Evolutionary conservation across 495 filamentous ascomycete genomes (phyloP).

Genomic region (Astrothelium subdiscretum): DNA sequence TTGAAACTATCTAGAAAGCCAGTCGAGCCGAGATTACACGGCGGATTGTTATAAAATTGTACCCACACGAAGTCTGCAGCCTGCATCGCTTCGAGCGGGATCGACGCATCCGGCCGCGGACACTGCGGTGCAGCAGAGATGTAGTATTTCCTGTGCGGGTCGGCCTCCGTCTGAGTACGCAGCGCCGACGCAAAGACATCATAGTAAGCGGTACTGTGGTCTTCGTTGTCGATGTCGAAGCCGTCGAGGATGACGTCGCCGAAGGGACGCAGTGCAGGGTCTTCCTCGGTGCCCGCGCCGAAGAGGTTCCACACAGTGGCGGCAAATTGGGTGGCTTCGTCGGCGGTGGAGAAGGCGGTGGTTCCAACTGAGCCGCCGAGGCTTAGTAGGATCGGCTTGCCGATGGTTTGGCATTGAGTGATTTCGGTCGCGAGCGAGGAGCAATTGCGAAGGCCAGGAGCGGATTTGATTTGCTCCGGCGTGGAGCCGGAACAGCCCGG

Average conservation of each 20-base stretch:
- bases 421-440: constrained; percentile 44
- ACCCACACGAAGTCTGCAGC: constrained; percentile 53
- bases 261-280: constrained; percentile 41
- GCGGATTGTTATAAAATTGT: constrained; percentile 56
- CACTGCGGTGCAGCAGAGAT: constrained; percentile 60
- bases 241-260: constrained; percentile 54
- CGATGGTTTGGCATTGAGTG: constrained; percentile 47
- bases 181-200: constrained; percentile 46
- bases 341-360: constrained; percentile 44
- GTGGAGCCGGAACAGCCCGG: constrained; percentile 16
- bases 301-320: constrained; percentile 57
- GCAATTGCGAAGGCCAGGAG: constrained; percentile 34
- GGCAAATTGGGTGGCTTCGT: constrained; percentile 44
- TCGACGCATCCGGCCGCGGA: constrained; percentile 50
- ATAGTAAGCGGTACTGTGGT: constrained; percentile 33
- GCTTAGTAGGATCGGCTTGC: constrained; percentile 57
- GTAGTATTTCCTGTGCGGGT: constrained; percentile 42
- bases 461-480: constrained; percentile 8
- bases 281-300: constrained; percentile 36
- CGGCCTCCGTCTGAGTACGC: constrained; percentile 37
- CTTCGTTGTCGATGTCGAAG: constrained; percentile 40
- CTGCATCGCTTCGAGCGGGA: constrained; percentile 44
- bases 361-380: constrained; percentile 48
- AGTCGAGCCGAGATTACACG: constrained; percentile 11
- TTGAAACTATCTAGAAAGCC: constrained; percentile 28